Conservation (phyloP, 192 early-diverging fungal species). For the Diversispora epigaea region DNA sequence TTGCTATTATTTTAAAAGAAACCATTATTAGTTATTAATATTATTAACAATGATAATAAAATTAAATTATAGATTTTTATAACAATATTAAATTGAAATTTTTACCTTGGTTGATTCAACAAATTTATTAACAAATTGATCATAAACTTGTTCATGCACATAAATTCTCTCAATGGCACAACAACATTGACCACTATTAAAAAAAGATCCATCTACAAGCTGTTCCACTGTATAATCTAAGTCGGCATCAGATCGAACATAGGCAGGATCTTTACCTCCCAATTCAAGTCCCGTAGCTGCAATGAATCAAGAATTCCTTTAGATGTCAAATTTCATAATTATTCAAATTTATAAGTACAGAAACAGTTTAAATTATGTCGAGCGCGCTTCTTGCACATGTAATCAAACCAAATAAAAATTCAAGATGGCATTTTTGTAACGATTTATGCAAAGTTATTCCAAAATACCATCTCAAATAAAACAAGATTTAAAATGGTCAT, state of each 20-base stretch:
- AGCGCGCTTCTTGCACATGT: no score
- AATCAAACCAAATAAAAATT: no score
- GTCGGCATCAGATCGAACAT: conserved; percentile 72
- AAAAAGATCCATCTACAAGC: conserved; percentile 77
- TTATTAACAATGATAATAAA: not conserved
- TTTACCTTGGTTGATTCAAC: conserved; percentile 55
- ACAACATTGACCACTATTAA: conserved; percentile 82
- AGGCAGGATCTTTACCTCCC: conserved; percentile 85
- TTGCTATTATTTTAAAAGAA: conserved; percentile 30
- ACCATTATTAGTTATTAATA: not conserved
- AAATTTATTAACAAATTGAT: conserved; percentile 64
- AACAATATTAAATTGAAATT: not conserved
- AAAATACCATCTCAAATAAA: no score
- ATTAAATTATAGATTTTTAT: not conserved
- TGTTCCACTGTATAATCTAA: conserved; percentile 71
- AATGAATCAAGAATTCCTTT: conserved; percentile 10
- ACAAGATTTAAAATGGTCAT: no score
- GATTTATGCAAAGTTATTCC: no score
- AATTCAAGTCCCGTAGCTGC: conserved; percentile 72
- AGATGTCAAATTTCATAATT: no score
- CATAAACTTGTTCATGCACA: conserved; percentile 72
- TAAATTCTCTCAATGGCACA: conserved; percentile 80
- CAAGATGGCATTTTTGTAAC: no score
- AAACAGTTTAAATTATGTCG: no score
- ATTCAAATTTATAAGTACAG: not conserved